Evolutionary conservation across 495 filamentous ascomycete species (phyloP), one percentile per base, ranked within the genome.

Genomic region (Copromyces sp.): DNA sequence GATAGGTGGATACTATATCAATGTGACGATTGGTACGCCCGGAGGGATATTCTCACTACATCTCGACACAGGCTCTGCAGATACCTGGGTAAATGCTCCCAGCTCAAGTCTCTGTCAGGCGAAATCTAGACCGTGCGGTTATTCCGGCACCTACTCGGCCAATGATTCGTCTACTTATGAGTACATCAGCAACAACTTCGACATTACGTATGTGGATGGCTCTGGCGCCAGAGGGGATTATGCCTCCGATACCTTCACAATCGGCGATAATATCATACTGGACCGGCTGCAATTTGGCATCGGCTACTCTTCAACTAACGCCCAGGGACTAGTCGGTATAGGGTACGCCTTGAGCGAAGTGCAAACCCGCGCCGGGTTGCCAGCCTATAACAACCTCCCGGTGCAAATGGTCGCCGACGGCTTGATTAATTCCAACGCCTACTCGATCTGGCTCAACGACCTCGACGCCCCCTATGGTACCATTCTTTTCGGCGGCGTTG

Each of bases 401-500:
- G 86, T 87, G 73, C 84, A 90, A 24, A 87, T 99, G 86, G 90
- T 90, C 24, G 81, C 90, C 53, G 83, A 89, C 29, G 90, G 89
- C 3, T 41, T 89, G 39, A 96, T 97, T 76, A 85, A 90, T 68
- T 91, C 93, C 20, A 92, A 90, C 73, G 94, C 94, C 17, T 99
- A 95, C 81, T 94, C 90, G 73, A 81, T 97, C 0, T 97, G 93
- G 93, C 85, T 97, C 39, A 93, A 97, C 82, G 92, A 94, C 75
- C 85, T 94, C 1, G 86, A 92, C 71, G 85, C 92, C 68, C 89
- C 85, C 74, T 91, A 87, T 8, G 95, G 95, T 40, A 90, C 87
- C 69, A 93, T 99, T 70, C 84, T 99, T 14, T 99, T 99, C 76
- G 95, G 95, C 37, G 95, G 95, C 68, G 89, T 99, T 70, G 92